Percentiles rank a stretch among this genome's conserved stretches.
Conservation (phyloP, 2,329 filamentous ascomycete genomes). For the Diaporthe australafricana region DNA sequence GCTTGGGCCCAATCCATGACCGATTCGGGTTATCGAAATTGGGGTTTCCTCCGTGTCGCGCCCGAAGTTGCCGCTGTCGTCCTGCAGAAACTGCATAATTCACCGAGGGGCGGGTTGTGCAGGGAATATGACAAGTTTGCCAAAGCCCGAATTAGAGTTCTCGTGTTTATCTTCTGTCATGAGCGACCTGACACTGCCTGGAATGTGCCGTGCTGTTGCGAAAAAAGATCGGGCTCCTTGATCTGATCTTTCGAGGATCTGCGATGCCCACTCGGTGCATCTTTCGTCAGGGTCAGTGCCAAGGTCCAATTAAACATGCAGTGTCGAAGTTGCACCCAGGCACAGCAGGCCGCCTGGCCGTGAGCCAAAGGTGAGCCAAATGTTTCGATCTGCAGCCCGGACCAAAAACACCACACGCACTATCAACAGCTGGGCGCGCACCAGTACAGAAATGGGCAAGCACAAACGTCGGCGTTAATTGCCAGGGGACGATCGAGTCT, state of each 20-base stretch:
- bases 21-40: constrained; percentile 21
- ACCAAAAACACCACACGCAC: constrained; percentile 7
- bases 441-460: constrained; percentile 26
- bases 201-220: background rate
- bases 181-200: background rate
- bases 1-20: constrained; percentile 27
- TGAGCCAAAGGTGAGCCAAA: constrained; percentile 10
- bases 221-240: background rate
- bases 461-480: constrained; percentile 3
- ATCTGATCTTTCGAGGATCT: constrained; percentile 23
- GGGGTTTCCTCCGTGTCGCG: constrained; percentile 14
- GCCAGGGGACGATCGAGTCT: constrained; percentile 3
- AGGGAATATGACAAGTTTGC: constrained; percentile 22
- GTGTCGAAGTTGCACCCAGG: constrained; percentile 16
- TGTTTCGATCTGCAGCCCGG: constrained; percentile 17
- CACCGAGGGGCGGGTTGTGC: constrained; percentile 13
- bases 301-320: constrained; percentile 30
- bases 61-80: constrained; percentile 5
- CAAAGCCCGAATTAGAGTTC: constrained; percentile 18
- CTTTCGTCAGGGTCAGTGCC: constrained; percentile 2
- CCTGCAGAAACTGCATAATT: constrained; percentile 14
- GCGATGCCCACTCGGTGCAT: constrained; percentile 7
- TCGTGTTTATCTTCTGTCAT: background rate
- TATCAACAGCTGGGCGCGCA: constrained; percentile 12
- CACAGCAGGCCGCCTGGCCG: background rate